These are phyloP conservation scores for Didymella sp. DNA, from an alignment of 2,329 filamentous ascomycete genomes.

Conservation along the genomic window DNA sequence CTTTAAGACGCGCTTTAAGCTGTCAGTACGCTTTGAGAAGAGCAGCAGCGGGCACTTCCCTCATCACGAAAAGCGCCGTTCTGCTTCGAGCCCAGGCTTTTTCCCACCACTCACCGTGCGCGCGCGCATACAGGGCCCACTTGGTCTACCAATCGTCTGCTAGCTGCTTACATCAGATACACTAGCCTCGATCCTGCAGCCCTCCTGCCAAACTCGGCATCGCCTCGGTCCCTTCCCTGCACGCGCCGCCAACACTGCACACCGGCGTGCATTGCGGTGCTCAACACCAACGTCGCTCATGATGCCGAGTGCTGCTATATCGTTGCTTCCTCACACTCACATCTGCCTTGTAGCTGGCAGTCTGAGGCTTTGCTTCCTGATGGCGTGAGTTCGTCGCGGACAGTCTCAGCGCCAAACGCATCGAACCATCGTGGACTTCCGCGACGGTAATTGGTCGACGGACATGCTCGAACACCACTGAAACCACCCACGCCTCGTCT, in stretches of 20 bases:
- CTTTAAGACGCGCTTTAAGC: constrained; percentile 13
- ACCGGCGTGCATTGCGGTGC: constrained; percentile 6
- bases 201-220: constrained; percentile 19
- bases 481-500: constrained; percentile 44
- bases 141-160: constrained; percentile 1
- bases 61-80: constrained; percentile 20
- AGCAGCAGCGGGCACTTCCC: constrained; percentile 23
- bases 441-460: constrained; percentile 40
- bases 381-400: constrained; percentile 14
- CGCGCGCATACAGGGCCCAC: not conserved
- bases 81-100: constrained; percentile 13
- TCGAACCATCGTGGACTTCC: constrained; percentile 31
- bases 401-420: constrained; percentile 36
- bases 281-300: constrained; percentile 18
- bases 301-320: not conserved
- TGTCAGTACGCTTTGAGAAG: constrained; percentile 25
- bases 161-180: constrained; percentile 14
- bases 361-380: not conserved
- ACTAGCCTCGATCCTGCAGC: constrained; percentile 19
- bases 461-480: constrained; percentile 43
- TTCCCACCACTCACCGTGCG: constrained; percentile 12
- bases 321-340: not conserved
- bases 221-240: constrained; percentile 14
- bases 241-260: constrained; percentile 27
- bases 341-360: not conserved